Evolutionary conservation across 2,329 filamentous ascomycete genomes (phyloP).

Genomic region (Fusarium sp.): DNA sequence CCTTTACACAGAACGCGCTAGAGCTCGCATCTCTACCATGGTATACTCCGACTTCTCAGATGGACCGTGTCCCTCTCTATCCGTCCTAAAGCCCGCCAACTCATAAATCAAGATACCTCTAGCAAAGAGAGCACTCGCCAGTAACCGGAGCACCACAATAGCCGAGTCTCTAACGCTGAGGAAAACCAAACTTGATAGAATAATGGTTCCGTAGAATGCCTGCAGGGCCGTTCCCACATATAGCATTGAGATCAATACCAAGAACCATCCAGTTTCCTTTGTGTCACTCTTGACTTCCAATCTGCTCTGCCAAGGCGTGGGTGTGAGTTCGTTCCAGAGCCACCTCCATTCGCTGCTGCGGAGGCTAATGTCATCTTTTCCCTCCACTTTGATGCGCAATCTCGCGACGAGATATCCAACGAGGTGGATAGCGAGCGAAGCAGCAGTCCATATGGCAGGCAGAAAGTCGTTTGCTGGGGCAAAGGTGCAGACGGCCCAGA

Average conservation of each 20-base stretch:
- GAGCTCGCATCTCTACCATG: neutral
- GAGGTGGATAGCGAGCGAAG: slow-evolving; percentile 2
- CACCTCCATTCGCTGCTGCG: neutral
- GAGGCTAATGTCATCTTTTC: neutral
- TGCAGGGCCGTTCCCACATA: slow-evolving; percentile 28
- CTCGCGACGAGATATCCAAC: slow-evolving; percentile 3
- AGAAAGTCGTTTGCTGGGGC: slow-evolving; percentile 26
- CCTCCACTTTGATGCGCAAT: neutral
- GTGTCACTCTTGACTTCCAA: neutral
- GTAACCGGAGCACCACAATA: slow-evolving; percentile 18
- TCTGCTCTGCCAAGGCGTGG: slow-evolving; percentile 7
- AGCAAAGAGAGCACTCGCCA: slow-evolving; percentile 22
- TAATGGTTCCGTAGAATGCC: slow-evolving; percentile 21
- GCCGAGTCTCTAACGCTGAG: slow-evolving; percentile 29
- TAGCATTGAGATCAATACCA: slow-evolving; percentile 7
- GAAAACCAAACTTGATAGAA: slow-evolving; percentile 33
- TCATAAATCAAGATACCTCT: slow-evolving; percentile 23
- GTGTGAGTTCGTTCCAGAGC: slow-evolving; percentile 8
- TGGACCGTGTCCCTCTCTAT: neutral
- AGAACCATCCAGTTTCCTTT: slow-evolving; percentile 9
- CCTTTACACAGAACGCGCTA: neutral
- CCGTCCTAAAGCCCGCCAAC: slow-evolving; percentile 12
- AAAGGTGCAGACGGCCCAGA: slow-evolving; percentile 30
- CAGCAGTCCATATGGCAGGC: slow-evolving; percentile 17
- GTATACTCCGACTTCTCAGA: neutral